phyloP scores from a whole-genome alignment of 768 basidiomycete genomes.

The Phaeolepiota aurea region DNA sequence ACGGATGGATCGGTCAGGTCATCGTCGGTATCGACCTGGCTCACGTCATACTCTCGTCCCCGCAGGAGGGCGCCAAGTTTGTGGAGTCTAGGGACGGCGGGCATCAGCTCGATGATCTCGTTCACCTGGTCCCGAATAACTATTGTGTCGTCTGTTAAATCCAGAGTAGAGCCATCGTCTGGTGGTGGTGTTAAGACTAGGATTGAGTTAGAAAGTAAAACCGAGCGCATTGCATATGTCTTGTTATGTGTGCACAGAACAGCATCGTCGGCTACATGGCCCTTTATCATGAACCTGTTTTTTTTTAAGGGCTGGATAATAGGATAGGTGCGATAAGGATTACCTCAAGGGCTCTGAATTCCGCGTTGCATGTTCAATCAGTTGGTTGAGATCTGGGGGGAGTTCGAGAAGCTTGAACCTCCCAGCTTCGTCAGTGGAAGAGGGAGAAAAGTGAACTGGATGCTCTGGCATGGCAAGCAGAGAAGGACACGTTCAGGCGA shows the following conservation, averaged over 20 bases:
- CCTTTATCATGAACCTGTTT: slow-evolving; percentile 69
- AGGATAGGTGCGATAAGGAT: too few relatives aligned
- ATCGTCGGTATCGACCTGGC: slow-evolving; percentile 32
- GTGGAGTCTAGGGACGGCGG: slow-evolving; percentile 70
- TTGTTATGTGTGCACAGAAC: slow-evolving; percentile 77
- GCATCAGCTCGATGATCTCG: slow-evolving; percentile 77
- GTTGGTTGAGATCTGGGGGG: slow-evolving; percentile 54
- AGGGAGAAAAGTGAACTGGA: slow-evolving; percentile 45
- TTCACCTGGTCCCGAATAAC: slow-evolving; percentile 75
- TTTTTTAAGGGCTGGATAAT: not conserved
- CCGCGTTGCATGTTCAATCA: slow-evolving; percentile 47
- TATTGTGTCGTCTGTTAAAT: slow-evolving; percentile 31
- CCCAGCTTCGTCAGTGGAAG: slow-evolving; percentile 37
- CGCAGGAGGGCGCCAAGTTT: slow-evolving; percentile 52
- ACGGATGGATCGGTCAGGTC: slow-evolving; percentile 10
- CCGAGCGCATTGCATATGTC: slow-evolving; percentile 79
- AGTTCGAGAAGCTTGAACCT: slow-evolving; percentile 69
- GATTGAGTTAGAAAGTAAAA: slow-evolving; percentile 84
- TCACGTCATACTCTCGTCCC: slow-evolving; percentile 67
- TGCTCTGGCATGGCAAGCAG: slow-evolving; percentile 31
- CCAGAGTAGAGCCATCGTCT: slow-evolving; percentile 19
- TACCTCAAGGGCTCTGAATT: slow-evolving; percentile 16
- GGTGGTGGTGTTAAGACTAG: slow-evolving; percentile 59
- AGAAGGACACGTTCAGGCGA: too few relatives aligned
- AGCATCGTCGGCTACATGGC: slow-evolving; percentile 74